A percentile compares a stretch with the other conserved stretches of the same genome.
These are phyloP conservation scores for Hypoxylon sp. DNA, from an alignment of 2,329 filamentous ascomycete species.

Conservation along the genomic window DNA sequence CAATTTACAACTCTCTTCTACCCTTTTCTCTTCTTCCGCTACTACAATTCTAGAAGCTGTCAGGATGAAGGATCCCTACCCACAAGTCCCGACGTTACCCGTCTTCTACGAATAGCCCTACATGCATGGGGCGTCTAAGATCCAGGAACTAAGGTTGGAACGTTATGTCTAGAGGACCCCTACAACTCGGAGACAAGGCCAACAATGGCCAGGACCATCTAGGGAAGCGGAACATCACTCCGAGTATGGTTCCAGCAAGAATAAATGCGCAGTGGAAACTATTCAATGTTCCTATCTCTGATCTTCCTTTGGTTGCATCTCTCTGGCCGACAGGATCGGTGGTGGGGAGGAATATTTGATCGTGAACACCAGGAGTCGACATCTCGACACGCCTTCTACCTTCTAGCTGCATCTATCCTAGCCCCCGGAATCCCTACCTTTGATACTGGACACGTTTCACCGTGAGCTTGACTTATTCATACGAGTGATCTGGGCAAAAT, in stretches of 20 bases:
- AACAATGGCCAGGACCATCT: conserved; percentile 23
- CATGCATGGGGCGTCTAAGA: conserved; percentile 10
- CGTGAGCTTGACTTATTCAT: background rate
- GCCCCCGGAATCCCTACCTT: background rate
- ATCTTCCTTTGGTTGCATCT: conserved; percentile 33
- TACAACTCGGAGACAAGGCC: conserved; percentile 20
- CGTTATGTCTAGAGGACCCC: conserved; percentile 1
- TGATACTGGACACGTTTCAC: conserved; percentile 20
- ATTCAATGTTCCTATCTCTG: conserved; percentile 30
- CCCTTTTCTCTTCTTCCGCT: conserved; percentile 24
- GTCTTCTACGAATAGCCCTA: conserved; percentile 19
- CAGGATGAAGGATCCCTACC: conserved; percentile 14
- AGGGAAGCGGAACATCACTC: conserved; percentile 34
- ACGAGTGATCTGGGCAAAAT: conserved; percentile 2
- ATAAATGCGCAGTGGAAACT: background rate
- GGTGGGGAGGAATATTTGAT: conserved; percentile 1
- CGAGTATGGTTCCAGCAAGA: conserved; percentile 12
- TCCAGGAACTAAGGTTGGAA: conserved; percentile 25
- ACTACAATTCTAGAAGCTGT: conserved; percentile 33
- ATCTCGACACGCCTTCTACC: conserved; percentile 3
- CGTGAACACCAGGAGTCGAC: conserved; percentile 2
- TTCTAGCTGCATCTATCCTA: background rate
- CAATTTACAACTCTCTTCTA: conserved; percentile 33
- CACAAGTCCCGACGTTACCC: conserved; percentile 36
- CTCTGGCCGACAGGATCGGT: conserved; percentile 1